phyloP scores from a whole-genome alignment of 2,329 filamentous ascomycete species.

The Colletotrichum magnum region DNA sequence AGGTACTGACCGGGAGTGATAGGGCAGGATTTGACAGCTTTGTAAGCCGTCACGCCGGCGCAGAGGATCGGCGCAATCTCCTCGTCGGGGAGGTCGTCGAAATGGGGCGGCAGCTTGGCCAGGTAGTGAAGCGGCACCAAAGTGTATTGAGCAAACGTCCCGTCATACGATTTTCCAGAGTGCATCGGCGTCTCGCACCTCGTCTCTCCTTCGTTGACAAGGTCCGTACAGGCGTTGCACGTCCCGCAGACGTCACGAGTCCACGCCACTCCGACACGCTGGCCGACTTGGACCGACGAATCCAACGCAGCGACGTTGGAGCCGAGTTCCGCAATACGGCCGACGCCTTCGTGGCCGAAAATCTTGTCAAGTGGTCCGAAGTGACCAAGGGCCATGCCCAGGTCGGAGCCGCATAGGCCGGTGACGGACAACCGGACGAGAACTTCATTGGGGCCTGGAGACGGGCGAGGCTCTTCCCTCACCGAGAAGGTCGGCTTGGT shows the following conservation, averaged over 20 bases:
- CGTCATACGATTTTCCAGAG: conserved; percentile 52
- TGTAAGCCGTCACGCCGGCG: conserved; percentile 60
- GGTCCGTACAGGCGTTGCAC: conserved; percentile 50
- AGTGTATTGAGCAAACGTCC: conserved; percentile 57
- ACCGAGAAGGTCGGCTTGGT: conserved; percentile 19
- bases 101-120: conserved; percentile 46
- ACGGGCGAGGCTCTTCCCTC: conserved; percentile 24
- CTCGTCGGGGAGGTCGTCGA: conserved; percentile 50
- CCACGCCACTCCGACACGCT: conserved; percentile 57
- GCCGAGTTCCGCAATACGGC: conserved; percentile 54
- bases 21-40: conserved; percentile 52
- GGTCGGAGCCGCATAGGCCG: conserved; percentile 56
- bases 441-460: conserved; percentile 43
- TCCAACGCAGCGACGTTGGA: conserved; percentile 47
- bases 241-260: conserved; percentile 52
- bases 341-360: conserved; percentile 62
- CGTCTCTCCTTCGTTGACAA: conserved; percentile 51
- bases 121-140: conserved; percentile 53
- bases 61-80: conserved; percentile 57
- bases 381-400: conserved; percentile 54
- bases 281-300: conserved; percentile 46
- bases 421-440: conserved; percentile 54
- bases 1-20: conserved; percentile 53
- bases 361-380: conserved; percentile 52
- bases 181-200: conserved; percentile 52